Conservation (phyloP, 257 asterid species). For the Eucommia ulmoides region DNA sequence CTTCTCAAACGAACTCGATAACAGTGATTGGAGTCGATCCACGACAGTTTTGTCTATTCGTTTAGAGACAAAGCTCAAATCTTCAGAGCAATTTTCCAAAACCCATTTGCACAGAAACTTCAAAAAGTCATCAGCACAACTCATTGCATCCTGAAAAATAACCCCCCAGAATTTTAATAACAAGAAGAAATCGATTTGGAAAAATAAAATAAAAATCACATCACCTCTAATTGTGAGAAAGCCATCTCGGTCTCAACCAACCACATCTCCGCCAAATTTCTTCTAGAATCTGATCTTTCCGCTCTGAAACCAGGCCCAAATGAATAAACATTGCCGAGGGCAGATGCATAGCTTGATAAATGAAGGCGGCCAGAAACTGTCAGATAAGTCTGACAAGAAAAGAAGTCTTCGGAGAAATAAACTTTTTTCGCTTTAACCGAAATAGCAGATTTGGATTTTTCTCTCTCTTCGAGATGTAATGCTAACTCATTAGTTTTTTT, state of each 20-base stretch:
- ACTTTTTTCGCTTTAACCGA: constrained; percentile 7
- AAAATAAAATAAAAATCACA: not conserved
- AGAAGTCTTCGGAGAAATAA: constrained; percentile 46
- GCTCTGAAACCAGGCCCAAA: constrained; percentile 77
- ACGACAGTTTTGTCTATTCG: constrained; percentile 41
- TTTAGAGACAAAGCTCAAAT: constrained; percentile 45
- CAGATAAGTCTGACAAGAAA: constrained; percentile 34
- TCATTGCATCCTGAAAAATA: constrained; percentile 63
- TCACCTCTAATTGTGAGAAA: constrained; percentile 58
- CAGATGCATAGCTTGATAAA: constrained; percentile 75
- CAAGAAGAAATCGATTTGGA: not conserved
- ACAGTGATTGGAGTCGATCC: constrained; percentile 39
- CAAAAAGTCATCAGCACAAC: constrained; percentile 61
- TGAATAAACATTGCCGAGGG: constrained; percentile 76
- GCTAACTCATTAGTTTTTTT: constrained; percentile 44
- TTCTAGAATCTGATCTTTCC: constrained; percentile 30
- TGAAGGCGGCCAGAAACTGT: constrained; percentile 68
- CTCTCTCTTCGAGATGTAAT: constrained; percentile 46
- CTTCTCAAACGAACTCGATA: constrained; percentile 32
- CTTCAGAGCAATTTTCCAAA: constrained; percentile 48
- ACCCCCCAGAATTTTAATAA: not conserved
- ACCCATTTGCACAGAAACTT: constrained; percentile 58
- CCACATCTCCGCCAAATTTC: constrained; percentile 73
- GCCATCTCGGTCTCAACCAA: constrained; percentile 77
- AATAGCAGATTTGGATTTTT: constrained; percentile 21